phyloP scores from a whole-genome alignment of 2,329 filamentous ascomycete genomes.

The Aureobasidium subglaciale region DNA sequence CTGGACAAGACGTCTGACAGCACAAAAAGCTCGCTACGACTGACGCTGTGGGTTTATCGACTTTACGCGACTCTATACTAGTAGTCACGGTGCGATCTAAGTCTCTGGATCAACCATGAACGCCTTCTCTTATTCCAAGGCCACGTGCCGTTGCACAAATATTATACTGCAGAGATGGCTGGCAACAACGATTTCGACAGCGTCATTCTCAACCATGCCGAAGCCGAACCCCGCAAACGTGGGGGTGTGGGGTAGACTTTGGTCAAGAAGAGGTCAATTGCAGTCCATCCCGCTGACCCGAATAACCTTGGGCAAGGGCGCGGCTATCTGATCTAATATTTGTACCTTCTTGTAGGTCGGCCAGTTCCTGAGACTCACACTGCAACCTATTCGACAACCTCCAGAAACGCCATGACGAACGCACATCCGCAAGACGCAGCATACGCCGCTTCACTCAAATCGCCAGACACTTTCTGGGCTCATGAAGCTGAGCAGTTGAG shows the following conservation, averaged over 20 bases:
- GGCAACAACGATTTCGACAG: background rate
- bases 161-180: background rate
- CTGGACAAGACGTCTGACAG: too few relatives aligned
- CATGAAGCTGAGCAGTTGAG: slow-evolving; percentile 58
- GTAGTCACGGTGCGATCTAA: too few relatives aligned
- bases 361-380: background rate
- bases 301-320: background rate
- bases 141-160: too few relatives aligned
- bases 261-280: slow-evolving; percentile 4
- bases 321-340: background rate
- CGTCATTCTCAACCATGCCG: background rate
- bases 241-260: slow-evolving; percentile 2
- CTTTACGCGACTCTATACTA: too few relatives aligned
- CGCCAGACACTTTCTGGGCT: slow-evolving; percentile 31
- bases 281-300: slow-evolving; percentile 8
- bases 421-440: slow-evolving; percentile 30
- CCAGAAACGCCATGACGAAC: slow-evolving; percentile 12
- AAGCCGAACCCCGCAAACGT: slow-evolving; percentile 5
- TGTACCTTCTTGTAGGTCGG: background rate
- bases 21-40: too few relatives aligned
- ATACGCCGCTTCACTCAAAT: slow-evolving; percentile 27
- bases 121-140: too few relatives aligned
- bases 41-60: too few relatives aligned
- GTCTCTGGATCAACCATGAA: too few relatives aligned
- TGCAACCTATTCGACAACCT: background rate